phyloP scores from a whole-genome alignment of 129 eudicot genomes.

The Silybum marianum region DNA sequence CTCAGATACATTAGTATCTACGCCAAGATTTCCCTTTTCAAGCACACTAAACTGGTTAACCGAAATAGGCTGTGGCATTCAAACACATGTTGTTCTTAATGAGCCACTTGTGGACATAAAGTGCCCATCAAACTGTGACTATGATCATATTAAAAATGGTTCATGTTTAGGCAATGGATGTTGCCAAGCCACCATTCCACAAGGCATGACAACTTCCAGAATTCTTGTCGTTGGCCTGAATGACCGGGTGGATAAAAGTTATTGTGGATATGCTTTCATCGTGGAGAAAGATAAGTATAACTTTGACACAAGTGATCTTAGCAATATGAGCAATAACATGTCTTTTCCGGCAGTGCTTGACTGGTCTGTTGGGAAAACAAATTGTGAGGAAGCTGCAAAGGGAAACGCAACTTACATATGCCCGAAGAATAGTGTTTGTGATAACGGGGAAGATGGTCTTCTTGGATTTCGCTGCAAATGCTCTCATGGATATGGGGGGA shows the following conservation, averaged over 20 bases:
- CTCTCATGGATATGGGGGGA: slow-evolving; percentile 17
- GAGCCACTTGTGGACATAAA: no score
- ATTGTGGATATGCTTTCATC: slow-evolving; percentile 32
- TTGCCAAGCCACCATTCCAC: background rate
- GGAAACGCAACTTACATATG: slow-evolving; percentile 14
- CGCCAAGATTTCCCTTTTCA: no score
- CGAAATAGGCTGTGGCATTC: no score
- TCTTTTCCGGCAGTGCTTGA: slow-evolving; percentile 15
- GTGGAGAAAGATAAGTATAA: slow-evolving; percentile 7
- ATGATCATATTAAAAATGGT: no score
- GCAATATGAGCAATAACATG: background rate
- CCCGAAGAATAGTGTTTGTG: slow-evolving; percentile 10
- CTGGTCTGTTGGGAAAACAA: slow-evolving; percentile 28
- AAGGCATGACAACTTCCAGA: background rate
- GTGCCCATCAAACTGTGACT: no score
- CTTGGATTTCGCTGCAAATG: slow-evolving; percentile 31
- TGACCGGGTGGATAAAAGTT: background rate
- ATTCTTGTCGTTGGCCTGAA: no score
- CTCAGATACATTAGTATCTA: no score
- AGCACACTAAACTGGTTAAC: no score
- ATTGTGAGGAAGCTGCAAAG: slow-evolving; percentile 29
- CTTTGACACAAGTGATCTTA: background rate
- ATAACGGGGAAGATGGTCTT: background rate
- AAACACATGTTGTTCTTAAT: no score
- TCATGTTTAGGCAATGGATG: no score